phyloP scores from a whole-genome alignment of 2,329 filamentous ascomycete species.

The Thermothelomyces thermophilus region DNA sequence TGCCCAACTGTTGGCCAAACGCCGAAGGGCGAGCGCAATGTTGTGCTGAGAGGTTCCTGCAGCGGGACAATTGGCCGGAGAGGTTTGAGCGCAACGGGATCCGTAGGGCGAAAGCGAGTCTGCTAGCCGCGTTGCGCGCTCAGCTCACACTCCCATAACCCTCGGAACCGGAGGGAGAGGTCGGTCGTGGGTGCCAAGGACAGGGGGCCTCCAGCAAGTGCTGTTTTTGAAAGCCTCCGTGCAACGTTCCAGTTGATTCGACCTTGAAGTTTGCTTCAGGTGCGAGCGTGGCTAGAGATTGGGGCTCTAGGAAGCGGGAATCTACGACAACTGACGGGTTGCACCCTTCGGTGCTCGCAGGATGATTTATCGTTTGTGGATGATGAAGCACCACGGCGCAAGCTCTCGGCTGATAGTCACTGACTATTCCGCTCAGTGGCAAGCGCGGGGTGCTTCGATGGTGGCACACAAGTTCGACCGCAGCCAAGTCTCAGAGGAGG shows the following conservation, averaged over 20 bases:
- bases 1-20: constrained; percentile 6
- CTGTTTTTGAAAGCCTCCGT: constrained; percentile 28
- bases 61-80: constrained; percentile 25
- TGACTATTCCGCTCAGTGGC: constrained; percentile 1
- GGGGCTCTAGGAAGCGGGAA: constrained; percentile 17
- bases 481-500: constrained; percentile 4
- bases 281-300: constrained; percentile 17
- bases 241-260: constrained; percentile 23
- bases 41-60: constrained; percentile 23
- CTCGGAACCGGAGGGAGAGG: constrained; percentile 22
- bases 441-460: constrained; percentile 1
- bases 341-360: background rate
- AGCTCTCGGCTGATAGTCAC: constrained; percentile 4
- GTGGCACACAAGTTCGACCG: constrained; percentile 1
- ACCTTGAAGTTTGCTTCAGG: constrained; percentile 10
- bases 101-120: constrained; percentile 18
- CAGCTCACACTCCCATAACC: constrained; percentile 23
- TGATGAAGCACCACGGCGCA: constrained; percentile 3
- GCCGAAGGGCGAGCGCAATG: constrained; percentile 18
- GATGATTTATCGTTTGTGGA: background rate
- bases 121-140: constrained; percentile 23
- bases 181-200: constrained; percentile 20
- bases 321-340: constrained; percentile 9
- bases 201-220: constrained; percentile 23
- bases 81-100: constrained; percentile 23